Evolutionary conservation across 192 early-diverging fungal species (phyloP), one percentile per base, ranked within the genome.

Genomic region (Coemansia sp.): DNA sequence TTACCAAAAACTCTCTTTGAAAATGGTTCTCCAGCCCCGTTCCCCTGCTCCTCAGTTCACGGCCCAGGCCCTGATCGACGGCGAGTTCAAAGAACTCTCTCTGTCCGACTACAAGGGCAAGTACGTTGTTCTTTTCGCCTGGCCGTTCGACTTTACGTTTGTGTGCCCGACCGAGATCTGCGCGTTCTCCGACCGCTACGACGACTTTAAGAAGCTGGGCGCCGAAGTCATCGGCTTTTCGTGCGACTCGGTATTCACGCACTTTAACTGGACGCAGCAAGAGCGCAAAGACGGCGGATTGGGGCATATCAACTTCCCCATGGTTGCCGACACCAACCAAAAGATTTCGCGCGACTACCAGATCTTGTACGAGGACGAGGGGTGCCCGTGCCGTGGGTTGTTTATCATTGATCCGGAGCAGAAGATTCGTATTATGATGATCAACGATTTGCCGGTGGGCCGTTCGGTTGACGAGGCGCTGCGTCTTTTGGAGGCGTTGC

Each of bases 141-240:
- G 95, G 85, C 95, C 95, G 55, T 86, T 94, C 60, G 94, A 95
- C 81, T 96, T 90, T 76, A 91, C 89, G 61, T 91, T 91, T 60
- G 89, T 91, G 54, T 97, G 95, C 85, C 95, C 95, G 29, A 95
- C 95, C 64, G 93, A 97, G 80, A 92, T 97, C 83, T 87, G 93
- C 59, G 92, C 91, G 29, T 94, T 94, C 86, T 87, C 85, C 64
- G 94, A 97, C 77, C 86, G 87, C 67, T 84, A 85, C 62, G 85
- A 85, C 13, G 88, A 94, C 74, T 97, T 97, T 84, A 80, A 87
- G 63, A 86, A 82, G 59, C 72, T 92, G 23, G 88, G 88, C 78
- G 85, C 88, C 64, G 90, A 88, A 64, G 89, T 94, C 47, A 74
- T 89, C 22, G 89, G 83, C 64, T 84, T 82, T 77, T 90, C 88